These are phyloP conservation scores for Gossypium schwendimanii DNA, from an alignment of 441 rosid genomes.

Conservation along the genomic window DNA sequence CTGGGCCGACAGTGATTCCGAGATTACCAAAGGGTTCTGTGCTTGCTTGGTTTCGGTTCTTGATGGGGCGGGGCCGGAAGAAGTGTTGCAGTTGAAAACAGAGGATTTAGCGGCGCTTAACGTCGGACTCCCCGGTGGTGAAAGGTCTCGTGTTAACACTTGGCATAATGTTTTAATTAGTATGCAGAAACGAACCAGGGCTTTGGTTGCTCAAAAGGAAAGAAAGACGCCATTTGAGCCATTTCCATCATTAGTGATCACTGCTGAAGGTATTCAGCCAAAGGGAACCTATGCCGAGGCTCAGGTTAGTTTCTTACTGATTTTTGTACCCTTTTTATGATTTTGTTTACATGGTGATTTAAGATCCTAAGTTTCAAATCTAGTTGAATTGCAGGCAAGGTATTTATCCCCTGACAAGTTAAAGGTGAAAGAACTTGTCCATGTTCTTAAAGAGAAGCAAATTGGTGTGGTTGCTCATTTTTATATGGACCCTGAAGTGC, in stretches of 20 bases:
- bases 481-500: conserved; percentile 98
- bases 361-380: conserved; percentile 20
- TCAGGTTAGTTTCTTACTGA: conserved; percentile 46
- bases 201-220: conserved; percentile 47
- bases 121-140: conserved; percentile 50
- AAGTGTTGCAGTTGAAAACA: conserved; percentile 57
- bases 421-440: conserved; percentile 60
- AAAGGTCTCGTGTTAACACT: conserved; percentile 75
- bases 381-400: conserved; percentile 54
- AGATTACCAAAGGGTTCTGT: conserved; percentile 67
- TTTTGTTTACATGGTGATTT: background rate
- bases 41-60: conserved; percentile 59
- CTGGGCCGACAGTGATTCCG: conserved; percentile 77
- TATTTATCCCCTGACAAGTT: conserved; percentile 68
- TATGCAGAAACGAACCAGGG: conserved; percentile 89
- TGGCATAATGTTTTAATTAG: conserved; percentile 84
- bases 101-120: conserved; percentile 69
- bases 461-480: conserved; percentile 91
- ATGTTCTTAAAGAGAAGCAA: conserved; percentile 67
- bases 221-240: conserved; percentile 58
- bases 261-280: conserved; percentile 53
- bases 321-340: background rate
- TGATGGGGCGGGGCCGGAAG: conserved; percentile 64
- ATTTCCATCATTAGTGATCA: conserved; percentile 67
- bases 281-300: conserved; percentile 90